phyloP scores from a whole-genome alignment of 2,329 filamentous ascomycete species.

The Myriosclerotinia curreyana region DNA sequence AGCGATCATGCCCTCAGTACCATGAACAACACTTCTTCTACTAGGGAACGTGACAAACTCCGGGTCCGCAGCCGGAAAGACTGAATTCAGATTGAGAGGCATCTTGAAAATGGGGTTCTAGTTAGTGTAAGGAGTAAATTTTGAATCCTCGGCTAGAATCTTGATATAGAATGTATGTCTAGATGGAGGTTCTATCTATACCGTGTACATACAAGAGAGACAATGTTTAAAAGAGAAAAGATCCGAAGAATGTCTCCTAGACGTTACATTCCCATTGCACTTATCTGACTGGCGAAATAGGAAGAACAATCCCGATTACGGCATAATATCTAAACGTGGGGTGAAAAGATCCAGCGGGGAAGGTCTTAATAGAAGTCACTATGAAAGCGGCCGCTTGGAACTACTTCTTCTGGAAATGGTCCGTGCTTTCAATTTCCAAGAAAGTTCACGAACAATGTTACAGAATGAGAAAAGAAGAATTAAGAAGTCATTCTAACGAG shows the following conservation, averaged over 20 bases:
- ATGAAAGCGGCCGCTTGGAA: conserved; percentile 4
- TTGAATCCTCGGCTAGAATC: not conserved
- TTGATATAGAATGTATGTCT: not conserved
- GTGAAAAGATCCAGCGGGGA: conserved; percentile 2
- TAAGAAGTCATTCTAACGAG: conserved; percentile 23
- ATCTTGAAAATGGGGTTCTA: conserved; percentile 26
- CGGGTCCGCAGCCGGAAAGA: conserved; percentile 35
- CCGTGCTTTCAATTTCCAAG: conserved; percentile 1
- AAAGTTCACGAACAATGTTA: conserved; percentile 17
- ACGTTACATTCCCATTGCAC: not conserved
- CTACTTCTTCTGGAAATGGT: not conserved
- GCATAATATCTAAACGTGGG: conserved; percentile 16
- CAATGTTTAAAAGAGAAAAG: not conserved
- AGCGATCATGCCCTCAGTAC: conserved; percentile 84
- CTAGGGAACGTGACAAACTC: conserved; percentile 68
- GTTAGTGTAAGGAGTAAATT: not conserved
- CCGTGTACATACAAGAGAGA: not conserved
- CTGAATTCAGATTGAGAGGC: conserved; percentile 38
- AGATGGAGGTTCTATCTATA: not conserved
- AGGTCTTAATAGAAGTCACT: not conserved
- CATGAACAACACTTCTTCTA: conserved; percentile 87
- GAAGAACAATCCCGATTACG: conserved; percentile 3
- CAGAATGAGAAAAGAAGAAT: conserved; percentile 19
- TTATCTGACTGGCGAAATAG: conserved; percentile 10
- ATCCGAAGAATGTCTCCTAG: not conserved